Base-by-base conservation (phyloP, 2,329 filamentous ascomycete species). In the Grosmannia penicillata region DNA sequence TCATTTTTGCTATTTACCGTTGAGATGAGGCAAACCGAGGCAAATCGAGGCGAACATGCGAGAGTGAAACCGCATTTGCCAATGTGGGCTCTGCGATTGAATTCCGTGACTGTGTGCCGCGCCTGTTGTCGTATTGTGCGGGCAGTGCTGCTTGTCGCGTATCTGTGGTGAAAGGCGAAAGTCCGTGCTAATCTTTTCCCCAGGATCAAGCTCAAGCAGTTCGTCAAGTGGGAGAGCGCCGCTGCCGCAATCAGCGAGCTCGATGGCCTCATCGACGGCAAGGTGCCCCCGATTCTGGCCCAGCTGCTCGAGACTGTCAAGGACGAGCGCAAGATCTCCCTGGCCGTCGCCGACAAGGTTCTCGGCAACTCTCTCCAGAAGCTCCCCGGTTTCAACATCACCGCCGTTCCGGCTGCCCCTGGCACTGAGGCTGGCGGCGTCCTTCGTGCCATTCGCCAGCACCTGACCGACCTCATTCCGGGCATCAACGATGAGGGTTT, bases 161-260 rank as follows among this genome's bases (percentile, higher is more conserved):
- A n/a, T n/a, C n/a, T n/a, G n/a, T n/a, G n/a, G n/a, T n/a, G n/a
- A n/a, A n/a, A n/a, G n/a, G n/a, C n/a, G n/a, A n/a, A n/a, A n/a
- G n/a, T n/a, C n/a, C n/a, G n/a, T n/a, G n/a, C n/a, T n/a, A n/a
- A n/a, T 10, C 28, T 21, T 8, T 28, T 23, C 18, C 27, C 19
- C 49, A 89, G 82, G 61, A 66, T 98, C 53, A 95, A 94, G 66
- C 71, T 96, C 57, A 96, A 96, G 72, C 80, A 89, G 60, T 96
- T 98, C 62, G 70, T 83, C 61, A 96, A 96, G 68, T 98, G 95
- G 63, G 85, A 94, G 58, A 94, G 84, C 61, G 87, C 91, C 46
- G 78, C 83, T 47, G 78, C 78, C 47, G 91, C 91, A 47, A 70
- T 98, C 43, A 82, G 93, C 59, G 89, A 98, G 67, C 84, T 87